phyloP scores from a whole-genome alignment of 768 basidiomycete species.

The Leucosporidium creatinivorum region DNA sequence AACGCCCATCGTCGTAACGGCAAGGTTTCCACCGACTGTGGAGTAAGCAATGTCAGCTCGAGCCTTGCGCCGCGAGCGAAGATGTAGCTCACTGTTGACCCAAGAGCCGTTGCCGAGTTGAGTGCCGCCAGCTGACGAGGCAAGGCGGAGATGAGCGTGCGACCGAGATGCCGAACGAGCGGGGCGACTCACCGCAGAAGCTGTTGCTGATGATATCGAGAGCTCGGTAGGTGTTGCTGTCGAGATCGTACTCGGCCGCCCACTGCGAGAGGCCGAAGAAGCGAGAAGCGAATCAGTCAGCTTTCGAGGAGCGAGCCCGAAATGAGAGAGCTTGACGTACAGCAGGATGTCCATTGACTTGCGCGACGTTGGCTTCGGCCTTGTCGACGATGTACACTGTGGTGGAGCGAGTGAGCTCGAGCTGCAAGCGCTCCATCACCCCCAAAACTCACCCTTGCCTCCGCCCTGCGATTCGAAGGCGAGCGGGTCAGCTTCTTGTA shows the following conservation, averaged over 20 bases:
- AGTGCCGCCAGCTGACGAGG: no score
- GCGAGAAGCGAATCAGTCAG: background rate
- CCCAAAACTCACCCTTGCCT: no score
- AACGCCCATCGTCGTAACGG: slow-evolving; percentile 29
- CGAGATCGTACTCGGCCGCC: slow-evolving; percentile 53
- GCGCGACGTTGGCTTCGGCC: slow-evolving; percentile 51
- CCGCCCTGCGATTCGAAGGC: slow-evolving; percentile 44
- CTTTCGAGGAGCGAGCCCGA: background rate
- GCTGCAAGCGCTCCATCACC: no score
- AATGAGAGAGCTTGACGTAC: background rate
- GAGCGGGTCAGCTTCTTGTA: background rate
- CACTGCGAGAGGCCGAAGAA: slow-evolving; percentile 26
- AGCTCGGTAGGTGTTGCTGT: slow-evolving; percentile 53
- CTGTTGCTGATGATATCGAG: slow-evolving; percentile 69
- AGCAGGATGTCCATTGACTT: slow-evolving; percentile 58
- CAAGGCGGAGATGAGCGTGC: slow-evolving; percentile 8
- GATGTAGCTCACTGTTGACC: no score
- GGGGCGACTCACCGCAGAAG: slow-evolving; percentile 7
- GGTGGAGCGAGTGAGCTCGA: background rate
- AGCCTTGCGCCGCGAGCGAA: background rate
- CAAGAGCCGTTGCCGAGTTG: no score
- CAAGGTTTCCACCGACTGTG: slow-evolving; percentile 31
- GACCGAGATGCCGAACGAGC: slow-evolving; percentile 6
- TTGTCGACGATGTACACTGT: slow-evolving; percentile 52
- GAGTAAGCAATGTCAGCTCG: slow-evolving; percentile 8